Evolutionary conservation across 345 rosid genomes (phyloP).

Genomic region (Combretum micranthum): DNA sequence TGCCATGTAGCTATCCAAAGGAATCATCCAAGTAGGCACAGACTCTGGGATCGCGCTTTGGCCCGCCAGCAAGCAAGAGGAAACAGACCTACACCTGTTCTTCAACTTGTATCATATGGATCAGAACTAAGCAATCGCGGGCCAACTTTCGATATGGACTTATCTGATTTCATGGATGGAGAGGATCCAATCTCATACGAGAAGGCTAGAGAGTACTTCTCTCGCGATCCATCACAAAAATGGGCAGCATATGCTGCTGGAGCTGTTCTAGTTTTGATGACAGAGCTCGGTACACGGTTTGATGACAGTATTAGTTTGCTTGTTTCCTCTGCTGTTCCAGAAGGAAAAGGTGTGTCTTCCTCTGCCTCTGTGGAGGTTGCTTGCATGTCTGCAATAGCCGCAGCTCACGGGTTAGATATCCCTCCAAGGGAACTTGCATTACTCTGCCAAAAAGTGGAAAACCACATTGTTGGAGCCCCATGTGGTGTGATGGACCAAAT

Average conservation of each 20-base stretch:
- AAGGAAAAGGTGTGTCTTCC: conserved; percentile 99
- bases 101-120: conserved; percentile 96
- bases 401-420: conserved; percentile 84
- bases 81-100: conserved; percentile 77
- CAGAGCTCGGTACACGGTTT: conserved; percentile 75
- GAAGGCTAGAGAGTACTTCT: conserved; percentile 72
- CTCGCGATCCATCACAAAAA: conserved; percentile 92
- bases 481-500: conserved; percentile 99
- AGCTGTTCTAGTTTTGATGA: conserved; percentile 92
- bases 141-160: conserved; percentile 99
- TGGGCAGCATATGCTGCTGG: conserved; percentile 99
- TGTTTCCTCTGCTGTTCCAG: conserved; percentile 97
- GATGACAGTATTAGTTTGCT: conserved; percentile 91
- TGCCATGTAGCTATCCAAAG: conserved; percentile 95
- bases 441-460: conserved; percentile 99
- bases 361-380: conserved; percentile 99
- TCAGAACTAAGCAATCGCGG: conserved; percentile 96
- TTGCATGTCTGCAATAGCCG: conserved; percentile 94
- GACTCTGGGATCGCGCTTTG: conserved; percentile 94
- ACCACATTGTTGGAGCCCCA: conserved; percentile 99
- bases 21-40: conserved; percentile 78
- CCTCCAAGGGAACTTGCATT: conserved; percentile 79
- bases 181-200: conserved; percentile 79
- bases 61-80: conserved; percentile 84
- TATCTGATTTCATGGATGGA: conserved; percentile 87